A percentile compares a stretch with the other conserved stretches of the same genome.
Conservation (phyloP, 129 eudicot species). For the Saussurea involucrata region DNA sequence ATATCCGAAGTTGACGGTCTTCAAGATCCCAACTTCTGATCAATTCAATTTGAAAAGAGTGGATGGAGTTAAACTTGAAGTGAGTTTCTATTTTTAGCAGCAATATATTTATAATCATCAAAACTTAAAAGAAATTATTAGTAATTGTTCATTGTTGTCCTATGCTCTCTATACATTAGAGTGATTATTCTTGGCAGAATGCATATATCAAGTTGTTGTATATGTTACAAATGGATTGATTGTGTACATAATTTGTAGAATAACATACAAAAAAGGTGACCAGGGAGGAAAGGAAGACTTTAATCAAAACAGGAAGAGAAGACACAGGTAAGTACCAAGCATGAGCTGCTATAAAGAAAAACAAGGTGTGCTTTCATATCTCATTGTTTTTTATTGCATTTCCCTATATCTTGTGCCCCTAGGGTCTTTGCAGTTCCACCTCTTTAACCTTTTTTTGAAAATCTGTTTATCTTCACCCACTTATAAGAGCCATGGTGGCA, state of each 20-base stretch:
- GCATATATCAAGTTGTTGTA: neutral
- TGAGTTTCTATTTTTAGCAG: slow-evolving; percentile 24
- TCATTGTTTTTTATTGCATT: no score
- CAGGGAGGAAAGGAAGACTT: slow-evolving; percentile 70
- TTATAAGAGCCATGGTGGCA: no score
- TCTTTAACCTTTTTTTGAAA: no score
- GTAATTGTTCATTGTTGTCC: neutral
- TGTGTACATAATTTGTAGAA: slow-evolving; percentile 36
- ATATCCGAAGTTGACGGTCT: slow-evolving; percentile 39
- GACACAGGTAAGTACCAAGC: slow-evolving; percentile 69
- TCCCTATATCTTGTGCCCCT: no score
- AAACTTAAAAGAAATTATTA: neutral
- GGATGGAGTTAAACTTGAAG: slow-evolving; percentile 69
- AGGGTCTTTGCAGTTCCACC: no score
- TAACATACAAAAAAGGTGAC: slow-evolving; percentile 61
- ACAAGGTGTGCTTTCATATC: no score
- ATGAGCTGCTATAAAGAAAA: slow-evolving; percentile 60
- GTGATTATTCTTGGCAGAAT: neutral
- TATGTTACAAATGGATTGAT: neutral
- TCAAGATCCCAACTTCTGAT: slow-evolving; percentile 71
- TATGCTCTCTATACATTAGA: neutral
- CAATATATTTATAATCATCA: neutral
- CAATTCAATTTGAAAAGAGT: slow-evolving; percentile 70
- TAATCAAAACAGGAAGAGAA: slow-evolving; percentile 73
- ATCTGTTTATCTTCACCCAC: no score